phyloP scores from a whole-genome alignment of 805 yeast species.

The Jamesozyma piceae region DNA sequence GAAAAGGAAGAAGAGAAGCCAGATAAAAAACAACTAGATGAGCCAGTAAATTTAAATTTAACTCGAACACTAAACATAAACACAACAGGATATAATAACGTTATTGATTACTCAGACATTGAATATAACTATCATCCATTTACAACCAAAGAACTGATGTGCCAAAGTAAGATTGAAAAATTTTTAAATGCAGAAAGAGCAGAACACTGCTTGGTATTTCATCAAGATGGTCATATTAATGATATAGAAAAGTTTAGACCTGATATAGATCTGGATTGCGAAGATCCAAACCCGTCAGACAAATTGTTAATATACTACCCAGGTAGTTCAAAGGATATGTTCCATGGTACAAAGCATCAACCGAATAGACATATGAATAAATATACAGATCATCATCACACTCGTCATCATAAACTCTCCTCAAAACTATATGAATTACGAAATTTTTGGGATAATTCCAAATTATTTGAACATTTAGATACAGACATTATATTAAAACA shows the following conservation, averaged over 20 bases:
- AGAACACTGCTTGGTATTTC: constrained; percentile 26
- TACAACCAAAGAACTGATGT: constrained; percentile 14
- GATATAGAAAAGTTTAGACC: constrained; percentile 16
- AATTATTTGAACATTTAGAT: constrained; percentile 1
- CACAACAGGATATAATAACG: no score
- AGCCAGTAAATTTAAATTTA: not conserved
- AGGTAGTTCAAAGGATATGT: not conserved
- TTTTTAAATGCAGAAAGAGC: constrained; percentile 21
- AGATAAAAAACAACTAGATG: not conserved
- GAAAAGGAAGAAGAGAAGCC: not conserved
- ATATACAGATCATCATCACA: not conserved
- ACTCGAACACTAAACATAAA: not conserved
- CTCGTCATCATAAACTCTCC: not conserved
- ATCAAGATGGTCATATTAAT: constrained; percentile 12
- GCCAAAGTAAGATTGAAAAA: constrained; percentile 17
- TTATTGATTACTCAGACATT: constrained; percentile 1
- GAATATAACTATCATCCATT: constrained; percentile 20
- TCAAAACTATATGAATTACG: constrained; percentile 2
- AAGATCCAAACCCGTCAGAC: constrained; percentile 7
- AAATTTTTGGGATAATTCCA: constrained; percentile 3
- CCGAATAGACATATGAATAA: not conserved
- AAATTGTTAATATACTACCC: constrained; percentile 3
- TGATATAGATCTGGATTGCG: constrained; percentile 20
- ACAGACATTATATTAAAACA: constrained; percentile 4
- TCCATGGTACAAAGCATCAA: not conserved